Evolutionary conservation across 2,329 filamentous ascomycete genomes (phyloP).

Genomic region (Emmonsia crescens): DNA sequence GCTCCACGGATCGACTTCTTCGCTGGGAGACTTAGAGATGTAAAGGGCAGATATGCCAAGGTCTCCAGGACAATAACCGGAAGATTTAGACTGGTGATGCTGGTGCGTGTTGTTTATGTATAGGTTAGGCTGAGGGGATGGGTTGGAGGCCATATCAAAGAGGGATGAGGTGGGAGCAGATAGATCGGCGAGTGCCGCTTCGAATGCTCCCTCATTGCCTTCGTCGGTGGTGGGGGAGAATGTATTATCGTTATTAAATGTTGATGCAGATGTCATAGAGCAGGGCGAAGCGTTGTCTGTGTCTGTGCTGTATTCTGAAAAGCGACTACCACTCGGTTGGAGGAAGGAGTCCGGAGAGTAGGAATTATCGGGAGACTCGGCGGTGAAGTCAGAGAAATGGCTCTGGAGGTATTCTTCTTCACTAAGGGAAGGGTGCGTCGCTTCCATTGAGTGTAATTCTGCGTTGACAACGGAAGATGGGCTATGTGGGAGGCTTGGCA

Average conservation of each 20-base stretch:
- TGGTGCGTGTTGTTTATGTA: conserved; percentile 7
- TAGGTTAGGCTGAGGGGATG: background rate
- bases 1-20: conserved; percentile 7
- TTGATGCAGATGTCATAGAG: conserved; percentile 27
- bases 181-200: background rate
- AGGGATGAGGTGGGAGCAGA: background rate
- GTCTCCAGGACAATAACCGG: conserved; percentile 13
- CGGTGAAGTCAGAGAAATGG: conserved; percentile 33
- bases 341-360: conserved; percentile 18
- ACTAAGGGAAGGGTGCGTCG: conserved; percentile 19
- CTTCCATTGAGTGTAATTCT: conserved; percentile 27
- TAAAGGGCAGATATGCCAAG: conserved; percentile 23
- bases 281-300: conserved; percentile 26
- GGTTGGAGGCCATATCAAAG: background rate
- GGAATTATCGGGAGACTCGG: conserved; percentile 17
- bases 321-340: conserved; percentile 25
- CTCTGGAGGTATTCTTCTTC: conserved; percentile 20
- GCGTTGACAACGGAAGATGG: conserved; percentile 37
- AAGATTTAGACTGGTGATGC: conserved; percentile 13
- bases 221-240: background rate
- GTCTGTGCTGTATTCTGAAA: conserved; percentile 33
- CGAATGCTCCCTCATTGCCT: background rate
- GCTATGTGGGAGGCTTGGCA: conserved; percentile 37
- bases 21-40: conserved; percentile 21
- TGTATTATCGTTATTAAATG: conserved; percentile 19